Base-by-base conservation (phyloP, 805 yeast species). In the Hanseniaspora thailandica region DNA sequence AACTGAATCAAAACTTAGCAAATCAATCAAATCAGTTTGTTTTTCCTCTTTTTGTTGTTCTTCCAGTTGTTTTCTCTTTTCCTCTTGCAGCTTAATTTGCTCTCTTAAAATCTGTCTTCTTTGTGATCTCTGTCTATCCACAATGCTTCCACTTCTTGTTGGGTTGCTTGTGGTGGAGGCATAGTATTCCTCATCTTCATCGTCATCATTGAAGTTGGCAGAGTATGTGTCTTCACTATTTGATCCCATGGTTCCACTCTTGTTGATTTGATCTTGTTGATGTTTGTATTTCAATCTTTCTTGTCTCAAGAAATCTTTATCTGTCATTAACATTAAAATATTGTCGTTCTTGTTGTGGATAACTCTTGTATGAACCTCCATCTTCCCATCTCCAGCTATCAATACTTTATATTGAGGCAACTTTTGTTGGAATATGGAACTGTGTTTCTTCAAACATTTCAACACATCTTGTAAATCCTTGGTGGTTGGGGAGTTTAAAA, bases 311-410 rank as follows among this genome's bases (percentile, higher is more conserved):
- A 58, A 64, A 13, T 58, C 58, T 17, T 66, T 50, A 52, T 65
- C 68, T 22, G 61, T 67, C 30, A 66, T 46, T 46, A 57, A 57
- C 52, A 62, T 65, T 35, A 63, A 25, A 28, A 67, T 60, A 15
- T 57, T 54, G 51, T 67, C 70, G 47, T 67, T 62, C 52, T 66
- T 67, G 55, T 64, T 67, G 49, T 60, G 60, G 35, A 67, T 65
- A n/a, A 69, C 66, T 38, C 67, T 62, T 57, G 66, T 69, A 52
- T 67, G 70, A 19, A 67, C 59, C 53, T 67, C 70, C 69, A 66
- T 66, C 56, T 67, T 67, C 8, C 70, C 70, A 53, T 67, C 70
- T 40, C 61, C 64, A 7, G 68, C 63, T 49, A 66, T 61, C 13
- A 56, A 58, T 26, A 67, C 63, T 30, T 62, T 62, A 44, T 61